Percentiles rank a stretch among this genome's conserved stretches.
These are phyloP conservation scores for Mikania micrantha DNA, from an alignment of 129 eudicot genomes.

Conservation along the genomic window DNA sequence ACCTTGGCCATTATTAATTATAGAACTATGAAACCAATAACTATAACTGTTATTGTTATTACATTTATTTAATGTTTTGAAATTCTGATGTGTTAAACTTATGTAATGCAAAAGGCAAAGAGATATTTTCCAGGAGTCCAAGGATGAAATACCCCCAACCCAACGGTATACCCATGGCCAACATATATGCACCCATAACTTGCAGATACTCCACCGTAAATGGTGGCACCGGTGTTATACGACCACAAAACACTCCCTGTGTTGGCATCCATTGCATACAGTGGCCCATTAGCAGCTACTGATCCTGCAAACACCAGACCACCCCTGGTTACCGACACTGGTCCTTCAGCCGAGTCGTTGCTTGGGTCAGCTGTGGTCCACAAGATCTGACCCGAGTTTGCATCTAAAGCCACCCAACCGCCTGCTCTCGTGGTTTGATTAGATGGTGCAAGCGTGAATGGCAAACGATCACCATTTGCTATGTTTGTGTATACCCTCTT, in stretches of 20 bases:
- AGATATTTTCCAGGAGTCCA: slow-evolving; percentile 50
- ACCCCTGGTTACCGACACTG: slow-evolving; percentile 50
- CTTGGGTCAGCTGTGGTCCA: slow-evolving; percentile 60
- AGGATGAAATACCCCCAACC: slow-evolving; percentile 32
- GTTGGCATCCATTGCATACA: slow-evolving; percentile 52
- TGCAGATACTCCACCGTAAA: slow-evolving; percentile 58
- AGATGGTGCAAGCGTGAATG: slow-evolving; percentile 49
- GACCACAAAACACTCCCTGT: slow-evolving; percentile 57
- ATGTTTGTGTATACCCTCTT: slow-evolving; percentile 55
- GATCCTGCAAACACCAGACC: slow-evolving; percentile 70
- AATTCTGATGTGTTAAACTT: background rate
- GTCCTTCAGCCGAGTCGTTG: slow-evolving; percentile 34
- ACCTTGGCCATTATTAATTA: no score
- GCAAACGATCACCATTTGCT: slow-evolving; percentile 22
- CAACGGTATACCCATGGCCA: slow-evolving; percentile 46
- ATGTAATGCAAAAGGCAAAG: slow-evolving; percentile 39
- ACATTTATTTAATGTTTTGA: background rate
- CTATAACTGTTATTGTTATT: background rate
- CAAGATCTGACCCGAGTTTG: slow-evolving; percentile 41
- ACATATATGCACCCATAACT: slow-evolving; percentile 61
- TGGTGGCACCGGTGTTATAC: slow-evolving; percentile 55
- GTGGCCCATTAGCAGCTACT: slow-evolving; percentile 42
- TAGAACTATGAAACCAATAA: no score
- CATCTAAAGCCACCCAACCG: slow-evolving; percentile 71
- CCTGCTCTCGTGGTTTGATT: slow-evolving; percentile 49